These are phyloP conservation scores for Epichloe typhina DNA, from an alignment of 2,329 filamentous ascomycete species.

Conservation along the genomic window DNA sequence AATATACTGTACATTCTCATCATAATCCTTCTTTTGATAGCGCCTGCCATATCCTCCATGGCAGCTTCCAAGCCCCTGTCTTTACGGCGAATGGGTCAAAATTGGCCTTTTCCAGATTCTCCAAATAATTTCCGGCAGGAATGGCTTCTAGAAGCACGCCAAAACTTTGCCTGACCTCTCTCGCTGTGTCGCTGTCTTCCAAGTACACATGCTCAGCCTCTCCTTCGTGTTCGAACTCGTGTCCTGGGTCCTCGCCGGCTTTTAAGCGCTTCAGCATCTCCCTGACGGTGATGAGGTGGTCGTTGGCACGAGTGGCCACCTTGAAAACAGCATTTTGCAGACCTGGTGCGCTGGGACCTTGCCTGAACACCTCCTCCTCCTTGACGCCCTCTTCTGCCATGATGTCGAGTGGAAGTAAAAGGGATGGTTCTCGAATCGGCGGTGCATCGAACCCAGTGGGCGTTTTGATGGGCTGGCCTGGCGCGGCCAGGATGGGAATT, in stretches of 20 bases:
- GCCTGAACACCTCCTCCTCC: conserved; percentile 81
- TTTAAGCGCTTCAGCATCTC: conserved; percentile 79
- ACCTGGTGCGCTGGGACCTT: conserved; percentile 64
- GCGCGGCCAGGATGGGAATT: conserved; percentile 73
- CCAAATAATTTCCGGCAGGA: conserved; percentile 64
- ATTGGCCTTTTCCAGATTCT: conserved; percentile 62
- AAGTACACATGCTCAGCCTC: conserved; percentile 54
- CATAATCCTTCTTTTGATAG: conserved; percentile 35
- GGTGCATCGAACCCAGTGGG: conserved; percentile 26
- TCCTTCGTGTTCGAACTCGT: conserved; percentile 77
- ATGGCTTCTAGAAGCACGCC: conserved; percentile 71
- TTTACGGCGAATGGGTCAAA: conserved; percentile 68
- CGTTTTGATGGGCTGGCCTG: conserved; percentile 35
- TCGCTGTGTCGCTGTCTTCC: conserved; percentile 22
- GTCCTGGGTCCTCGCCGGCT: conserved; percentile 60
- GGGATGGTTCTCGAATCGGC: conserved; percentile 30
- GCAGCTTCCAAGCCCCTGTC: conserved; percentile 62
- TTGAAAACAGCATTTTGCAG: conserved; percentile 82
- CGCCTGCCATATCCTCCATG: conserved; percentile 56
- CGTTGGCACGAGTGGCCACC: conserved; percentile 86
- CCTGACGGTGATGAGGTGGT: conserved; percentile 85
- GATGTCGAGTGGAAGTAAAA: conserved; percentile 76
- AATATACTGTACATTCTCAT: conserved; percentile 5
- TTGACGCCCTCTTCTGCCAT: conserved; percentile 72
- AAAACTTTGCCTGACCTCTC: conserved; percentile 49